A percentile compares a stretch with the other conserved stretches of the same genome.
Evolutionary conservation across 2,329 filamentous ascomycete genomes (phyloP).

Genomic region (Arthrinium puccinioides): DNA sequence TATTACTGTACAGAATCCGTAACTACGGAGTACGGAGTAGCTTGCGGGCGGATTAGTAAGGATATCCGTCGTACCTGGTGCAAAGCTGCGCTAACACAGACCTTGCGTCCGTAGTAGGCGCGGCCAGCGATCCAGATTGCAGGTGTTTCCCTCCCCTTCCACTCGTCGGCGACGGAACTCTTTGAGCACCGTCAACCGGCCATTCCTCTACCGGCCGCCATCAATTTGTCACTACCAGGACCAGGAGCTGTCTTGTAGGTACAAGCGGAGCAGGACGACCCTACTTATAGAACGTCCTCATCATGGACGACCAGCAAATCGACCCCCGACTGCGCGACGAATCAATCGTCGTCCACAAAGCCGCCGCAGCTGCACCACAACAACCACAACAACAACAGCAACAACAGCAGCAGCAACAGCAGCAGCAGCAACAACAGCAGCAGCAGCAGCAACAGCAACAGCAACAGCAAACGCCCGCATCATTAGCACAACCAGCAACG

Average conservation of each 20-base stretch:
- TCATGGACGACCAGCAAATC: conserved; percentile 3
- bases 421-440: neutral
- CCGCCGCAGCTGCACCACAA: neutral
- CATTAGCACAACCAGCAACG: too few species aligned
- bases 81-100: too few species aligned
- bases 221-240: conserved; percentile 2
- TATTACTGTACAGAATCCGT: too few species aligned
- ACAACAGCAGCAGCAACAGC: neutral
- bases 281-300: neutral
- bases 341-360: conserved; percentile 2
- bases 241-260: conserved; percentile 1
- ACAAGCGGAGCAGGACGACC: too few species aligned
- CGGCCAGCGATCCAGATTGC: too few species aligned
- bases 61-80: too few species aligned
- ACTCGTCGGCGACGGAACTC: conserved; percentile 3
- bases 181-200: conserved; percentile 4
- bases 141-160: too few species aligned
- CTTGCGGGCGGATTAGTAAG: too few species aligned
- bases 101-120: too few species aligned
- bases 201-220: conserved; percentile 2
- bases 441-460: neutral
- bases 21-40: too few species aligned
- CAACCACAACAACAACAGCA: neutral
- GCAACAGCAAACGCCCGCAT: too few species aligned
- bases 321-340: conserved; percentile 4